phyloP scores from a whole-genome alignment of 768 basidiomycete genomes.

The Filobasidium floriforme region DNA sequence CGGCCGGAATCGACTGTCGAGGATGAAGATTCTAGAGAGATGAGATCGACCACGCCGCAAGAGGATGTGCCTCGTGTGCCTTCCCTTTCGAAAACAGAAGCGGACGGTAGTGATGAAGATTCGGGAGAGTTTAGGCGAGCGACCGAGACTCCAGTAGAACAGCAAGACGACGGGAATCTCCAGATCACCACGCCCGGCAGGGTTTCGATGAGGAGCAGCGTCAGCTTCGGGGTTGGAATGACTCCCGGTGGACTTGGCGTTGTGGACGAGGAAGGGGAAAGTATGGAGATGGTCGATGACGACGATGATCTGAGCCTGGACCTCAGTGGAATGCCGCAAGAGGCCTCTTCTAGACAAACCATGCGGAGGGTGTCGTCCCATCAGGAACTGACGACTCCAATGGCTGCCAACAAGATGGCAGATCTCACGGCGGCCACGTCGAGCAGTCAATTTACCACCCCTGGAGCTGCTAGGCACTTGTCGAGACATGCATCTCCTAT shows the following conservation, averaged over 20 bases:
- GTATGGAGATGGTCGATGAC: constrained; percentile 2
- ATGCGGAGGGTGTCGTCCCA: neutral
- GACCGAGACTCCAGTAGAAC: constrained; percentile 8
- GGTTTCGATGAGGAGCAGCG: neutral
- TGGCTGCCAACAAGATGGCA: neutral
- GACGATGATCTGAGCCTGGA: neutral
- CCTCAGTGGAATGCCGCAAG: neutral
- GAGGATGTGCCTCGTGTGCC: neutral
- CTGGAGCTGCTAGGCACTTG: constrained; percentile 6
- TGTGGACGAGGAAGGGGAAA: constrained; percentile 10
- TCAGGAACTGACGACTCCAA: neutral
- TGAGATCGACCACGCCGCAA: neutral
- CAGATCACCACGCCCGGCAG: neutral
- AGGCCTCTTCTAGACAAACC: neutral
- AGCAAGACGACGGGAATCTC: neutral
- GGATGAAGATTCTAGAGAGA: neutral
- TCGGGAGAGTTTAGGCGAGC: constrained; percentile 1
- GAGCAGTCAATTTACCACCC: constrained; percentile 10
- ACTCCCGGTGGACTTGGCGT: constrained; percentile 5
- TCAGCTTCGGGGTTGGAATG: neutral
- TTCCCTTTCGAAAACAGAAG: constrained; percentile 8
- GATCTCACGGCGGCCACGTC: neutral
- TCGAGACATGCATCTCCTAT: neutral
- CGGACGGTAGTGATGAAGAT: neutral
- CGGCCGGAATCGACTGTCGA: neutral